A percentile compares a stretch with the other conserved stretches of the same genome.
Evolutionary conservation across 164 flowering plant genomes (phyloP).

Genomic region (Houttuynia cordata): DNA sequence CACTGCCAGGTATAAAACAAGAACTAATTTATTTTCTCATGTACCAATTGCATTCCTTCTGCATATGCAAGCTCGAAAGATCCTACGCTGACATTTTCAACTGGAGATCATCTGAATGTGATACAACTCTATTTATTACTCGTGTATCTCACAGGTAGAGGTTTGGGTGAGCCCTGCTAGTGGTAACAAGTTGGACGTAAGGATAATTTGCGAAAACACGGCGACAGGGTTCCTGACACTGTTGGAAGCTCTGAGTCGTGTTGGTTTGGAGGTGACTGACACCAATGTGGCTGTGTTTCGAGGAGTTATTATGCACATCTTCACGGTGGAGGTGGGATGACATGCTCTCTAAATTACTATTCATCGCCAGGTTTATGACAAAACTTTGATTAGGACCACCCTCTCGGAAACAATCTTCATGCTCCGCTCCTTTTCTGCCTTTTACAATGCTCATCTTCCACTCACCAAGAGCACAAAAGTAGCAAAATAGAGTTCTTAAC

Average conservation of each 20-base stretch:
- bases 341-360: neutral
- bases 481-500: too few species aligned
- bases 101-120: too few species aligned
- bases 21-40: neutral
- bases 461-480: too few species aligned
- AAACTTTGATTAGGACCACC: too few species aligned
- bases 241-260: slow-evolving; percentile 32
- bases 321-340: slow-evolving; percentile 36
- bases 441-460: too few species aligned
- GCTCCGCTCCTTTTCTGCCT: too few species aligned
- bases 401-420: too few species aligned
- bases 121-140: too few species aligned
- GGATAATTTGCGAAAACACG: slow-evolving; percentile 35
- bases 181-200: slow-evolving; percentile 39
- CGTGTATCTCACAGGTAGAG: slow-evolving; percentile 29
- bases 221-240: slow-evolving; percentile 36
- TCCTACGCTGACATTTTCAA: too few species aligned
- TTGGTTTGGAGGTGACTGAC: slow-evolving; percentile 46
- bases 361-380: too few species aligned
- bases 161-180: slow-evolving; percentile 27
- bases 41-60: neutral
- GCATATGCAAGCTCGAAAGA: slow-evolving; percentile 8
- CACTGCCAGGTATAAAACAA: neutral
- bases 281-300: slow-evolving; percentile 33
- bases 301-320: slow-evolving; percentile 35